Conservation (phyloP, 2,329 filamentous ascomycete species). For the Thelonectria discophora region DNA sequence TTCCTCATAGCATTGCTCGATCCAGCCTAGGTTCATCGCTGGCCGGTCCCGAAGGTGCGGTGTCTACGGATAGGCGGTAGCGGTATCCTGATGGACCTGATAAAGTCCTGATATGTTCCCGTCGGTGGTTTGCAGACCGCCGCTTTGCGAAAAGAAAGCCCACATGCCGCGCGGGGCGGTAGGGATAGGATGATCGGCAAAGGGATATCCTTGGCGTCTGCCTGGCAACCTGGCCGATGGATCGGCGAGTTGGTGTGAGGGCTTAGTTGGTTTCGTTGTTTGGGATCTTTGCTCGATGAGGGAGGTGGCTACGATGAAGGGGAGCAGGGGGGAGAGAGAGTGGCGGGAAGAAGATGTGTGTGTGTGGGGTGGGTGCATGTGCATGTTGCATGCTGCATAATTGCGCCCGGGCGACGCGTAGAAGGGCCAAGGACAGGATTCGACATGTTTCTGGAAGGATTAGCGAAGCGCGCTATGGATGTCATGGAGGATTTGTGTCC, state of each 20-base stretch:
- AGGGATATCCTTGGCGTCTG: neutral
- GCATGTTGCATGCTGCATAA: neutral
- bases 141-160: neutral
- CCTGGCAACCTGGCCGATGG: neutral
- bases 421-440: too few species aligned
- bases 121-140: too few species aligned
- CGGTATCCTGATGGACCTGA: too few species aligned
- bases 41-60: neutral
- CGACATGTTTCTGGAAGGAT: neutral
- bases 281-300: neutral
- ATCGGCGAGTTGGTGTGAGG: too few species aligned
- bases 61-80: too few species aligned
- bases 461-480: too few species aligned
- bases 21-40: constrained; percentile 10
- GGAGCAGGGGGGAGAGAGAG: too few species aligned
- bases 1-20: neutral
- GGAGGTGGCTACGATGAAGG: neutral
- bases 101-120: neutral
- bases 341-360: neutral
- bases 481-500: too few species aligned
- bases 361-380: neutral
- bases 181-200: neutral
- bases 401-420: too few species aligned
- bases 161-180: constrained; percentile 8
- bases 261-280: too few species aligned